Evolutionary conservation across 768 basidiomycete species (phyloP).

Genomic region (Heimioporus sp.): DNA sequence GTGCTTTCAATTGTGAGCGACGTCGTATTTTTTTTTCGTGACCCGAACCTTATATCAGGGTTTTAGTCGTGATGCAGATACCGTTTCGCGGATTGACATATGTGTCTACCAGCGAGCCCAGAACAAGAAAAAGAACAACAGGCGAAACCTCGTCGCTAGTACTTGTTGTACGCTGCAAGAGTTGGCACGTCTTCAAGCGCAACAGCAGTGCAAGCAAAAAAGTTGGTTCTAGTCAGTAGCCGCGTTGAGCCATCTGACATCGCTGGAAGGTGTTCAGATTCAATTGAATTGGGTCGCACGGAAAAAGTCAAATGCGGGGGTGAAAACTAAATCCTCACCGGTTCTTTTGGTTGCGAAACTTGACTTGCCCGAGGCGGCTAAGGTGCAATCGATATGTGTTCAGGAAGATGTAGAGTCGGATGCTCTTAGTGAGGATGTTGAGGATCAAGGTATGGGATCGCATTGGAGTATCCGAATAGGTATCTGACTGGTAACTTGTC

Average conservation of each 20-base stretch:
- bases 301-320: background rate
- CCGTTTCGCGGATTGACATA: constrained; percentile 46
- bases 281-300: constrained; percentile 36
- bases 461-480: background rate
- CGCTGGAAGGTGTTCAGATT: constrained; percentile 40
- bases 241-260: constrained; percentile 5
- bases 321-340: constrained; percentile 8
- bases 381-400: background rate
- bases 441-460: constrained; percentile 10
- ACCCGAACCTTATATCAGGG: background rate
- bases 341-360: constrained; percentile 20
- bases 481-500: background rate
- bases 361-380: constrained; percentile 6
- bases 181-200: constrained; percentile 47
- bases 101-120: constrained; percentile 56
- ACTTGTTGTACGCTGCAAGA: constrained; percentile 52
- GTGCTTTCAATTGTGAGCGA: constrained; percentile 50
- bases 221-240: constrained; percentile 35
- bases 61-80: constrained; percentile 39
- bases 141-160: constrained; percentile 52
- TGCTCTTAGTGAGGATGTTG: background rate
- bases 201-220: constrained; percentile 32
- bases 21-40: background rate
- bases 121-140: constrained; percentile 63
- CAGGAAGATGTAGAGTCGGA: background rate